Evolutionary conservation across 2,329 filamentous ascomycete species (phyloP).

Genomic region (Stromatinia cepivora): DNA sequence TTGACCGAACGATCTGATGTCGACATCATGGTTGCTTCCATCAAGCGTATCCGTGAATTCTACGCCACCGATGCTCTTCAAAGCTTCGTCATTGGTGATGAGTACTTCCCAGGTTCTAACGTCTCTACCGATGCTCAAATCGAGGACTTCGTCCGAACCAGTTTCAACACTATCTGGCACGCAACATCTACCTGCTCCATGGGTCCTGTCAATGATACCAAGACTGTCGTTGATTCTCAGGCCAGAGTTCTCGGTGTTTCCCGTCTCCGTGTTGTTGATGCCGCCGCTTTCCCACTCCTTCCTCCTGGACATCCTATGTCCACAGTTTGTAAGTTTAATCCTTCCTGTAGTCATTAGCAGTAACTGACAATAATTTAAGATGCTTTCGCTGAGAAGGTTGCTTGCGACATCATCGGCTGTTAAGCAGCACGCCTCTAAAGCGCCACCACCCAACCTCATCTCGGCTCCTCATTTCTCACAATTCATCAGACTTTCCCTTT

Average conservation of each 20-base stretch:
- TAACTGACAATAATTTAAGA: constrained; percentile 32
- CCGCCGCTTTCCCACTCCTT: constrained; percentile 33
- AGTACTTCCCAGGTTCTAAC: constrained; percentile 29
- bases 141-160: constrained; percentile 29
- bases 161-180: constrained; percentile 47
- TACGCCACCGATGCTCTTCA: constrained; percentile 28
- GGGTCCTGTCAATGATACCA: constrained; percentile 48
- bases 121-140: constrained; percentile 33
- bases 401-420: constrained; percentile 26
- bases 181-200: constrained; percentile 59
- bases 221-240: constrained; percentile 36
- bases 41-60: constrained; percentile 46
- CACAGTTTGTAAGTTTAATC: constrained; percentile 42
- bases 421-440: neutral
- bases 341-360: neutral
- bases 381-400: constrained; percentile 48
- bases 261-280: constrained; percentile 34
- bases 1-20: constrained; percentile 47
- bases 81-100: constrained; percentile 26
- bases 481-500: neutral
- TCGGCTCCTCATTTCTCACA: neutral
- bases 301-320: constrained; percentile 47
- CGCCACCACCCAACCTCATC: neutral
- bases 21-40: constrained; percentile 47
- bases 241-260: constrained; percentile 33